phyloP scores from a whole-genome alignment of 2,329 filamentous ascomycete species.

The Penicillium palitans region DNA sequence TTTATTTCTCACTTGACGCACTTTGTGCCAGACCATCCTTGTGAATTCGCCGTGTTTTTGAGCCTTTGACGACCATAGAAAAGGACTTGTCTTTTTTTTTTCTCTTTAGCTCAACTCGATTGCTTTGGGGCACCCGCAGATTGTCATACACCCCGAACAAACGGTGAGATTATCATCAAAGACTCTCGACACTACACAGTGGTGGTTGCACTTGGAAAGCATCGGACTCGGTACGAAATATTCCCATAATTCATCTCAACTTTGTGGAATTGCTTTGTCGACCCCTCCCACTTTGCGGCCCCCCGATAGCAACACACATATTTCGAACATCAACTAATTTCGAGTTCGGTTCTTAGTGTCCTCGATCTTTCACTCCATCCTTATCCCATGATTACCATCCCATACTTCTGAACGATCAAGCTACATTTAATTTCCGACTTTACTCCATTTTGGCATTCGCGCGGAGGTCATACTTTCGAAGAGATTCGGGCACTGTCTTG shows the following conservation, averaged over 20 bases:
- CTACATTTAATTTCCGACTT: constrained; percentile 13
- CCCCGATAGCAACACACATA: constrained; percentile 6
- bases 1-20: constrained; percentile 24
- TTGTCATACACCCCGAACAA: constrained; percentile 12
- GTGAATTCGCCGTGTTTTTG: constrained; percentile 19
- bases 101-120: constrained; percentile 11
- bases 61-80: constrained; percentile 19
- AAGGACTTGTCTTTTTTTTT: constrained; percentile 1
- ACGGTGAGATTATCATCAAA: constrained; percentile 5
- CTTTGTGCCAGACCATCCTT: constrained; percentile 16
- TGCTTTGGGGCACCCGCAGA: constrained; percentile 17
- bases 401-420: constrained; percentile 22
- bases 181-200: background rate
- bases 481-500: constrained; percentile 18
- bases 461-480: constrained; percentile 15
- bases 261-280: constrained; percentile 16
- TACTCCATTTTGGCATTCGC: constrained; percentile 9
- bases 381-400: constrained; percentile 7
- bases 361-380: background rate
- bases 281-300: constrained; percentile 21
- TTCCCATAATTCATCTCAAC: background rate
- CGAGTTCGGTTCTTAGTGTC: background rate
- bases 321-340: constrained; percentile 15
- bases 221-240: background rate
- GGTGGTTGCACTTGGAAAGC: background rate